A percentile compares a stretch with the other conserved stretches of the same genome.
Evolutionary conservation across 331 rosid species (phyloP).

Genomic region (Saraca asoca): DNA sequence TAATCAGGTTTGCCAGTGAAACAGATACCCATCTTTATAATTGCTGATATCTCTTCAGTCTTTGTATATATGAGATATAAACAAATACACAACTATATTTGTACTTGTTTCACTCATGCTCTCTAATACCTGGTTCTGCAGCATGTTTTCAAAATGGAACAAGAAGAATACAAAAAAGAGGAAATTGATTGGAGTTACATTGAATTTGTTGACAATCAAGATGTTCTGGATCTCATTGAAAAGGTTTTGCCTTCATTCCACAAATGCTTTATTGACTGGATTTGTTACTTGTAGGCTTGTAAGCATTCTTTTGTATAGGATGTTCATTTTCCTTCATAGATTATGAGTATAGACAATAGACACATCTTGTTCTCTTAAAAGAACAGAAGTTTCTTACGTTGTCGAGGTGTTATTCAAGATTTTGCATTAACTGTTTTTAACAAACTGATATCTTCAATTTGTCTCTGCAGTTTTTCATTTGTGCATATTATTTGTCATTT

Average conservation of each 20-base stretch:
- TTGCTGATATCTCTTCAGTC: slow-evolving; percentile 26
- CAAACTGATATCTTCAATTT: not conserved
- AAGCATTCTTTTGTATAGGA: no score
- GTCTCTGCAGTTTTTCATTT: slow-evolving; percentile 13
- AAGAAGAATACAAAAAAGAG: slow-evolving; percentile 98
- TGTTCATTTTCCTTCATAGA: no score
- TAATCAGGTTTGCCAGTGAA: slow-evolving; percentile 72
- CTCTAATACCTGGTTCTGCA: slow-evolving; percentile 47
- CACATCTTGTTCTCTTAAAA: not conserved
- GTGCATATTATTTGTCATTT: slow-evolving; percentile 7
- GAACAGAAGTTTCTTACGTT: not conserved
- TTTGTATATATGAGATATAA: slow-evolving; percentile 18
- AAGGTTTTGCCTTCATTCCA: slow-evolving; percentile 60
- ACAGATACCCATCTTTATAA: slow-evolving; percentile 22
- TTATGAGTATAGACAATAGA: no score
- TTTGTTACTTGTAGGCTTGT: no score
- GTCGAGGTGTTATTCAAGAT: no score
- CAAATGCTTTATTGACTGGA: not conserved
- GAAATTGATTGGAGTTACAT: slow-evolving; percentile 99
- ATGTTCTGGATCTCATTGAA: slow-evolving; percentile 92
- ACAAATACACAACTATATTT: slow-evolving; percentile 7
- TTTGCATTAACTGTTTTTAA: no score
- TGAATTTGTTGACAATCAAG: slow-evolving; percentile 97
- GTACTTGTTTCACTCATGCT: slow-evolving; percentile 6
- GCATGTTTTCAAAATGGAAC: slow-evolving; percentile 99